Conservation (phyloP, 805 yeast genomes). For the Saturnispora besseyi region DNA sequence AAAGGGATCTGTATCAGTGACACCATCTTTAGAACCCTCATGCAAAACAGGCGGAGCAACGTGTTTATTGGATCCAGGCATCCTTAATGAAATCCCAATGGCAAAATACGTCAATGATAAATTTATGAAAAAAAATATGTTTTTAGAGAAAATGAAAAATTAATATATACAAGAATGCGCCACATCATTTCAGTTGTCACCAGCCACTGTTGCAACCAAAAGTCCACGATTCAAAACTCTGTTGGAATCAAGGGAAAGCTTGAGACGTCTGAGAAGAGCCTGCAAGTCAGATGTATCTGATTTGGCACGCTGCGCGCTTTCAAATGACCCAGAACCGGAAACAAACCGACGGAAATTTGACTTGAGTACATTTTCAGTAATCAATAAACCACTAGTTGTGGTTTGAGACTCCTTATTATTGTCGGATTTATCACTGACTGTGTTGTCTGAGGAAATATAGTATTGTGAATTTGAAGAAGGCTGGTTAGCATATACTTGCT, state of each 20-base stretch:
- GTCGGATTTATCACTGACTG: not conserved
- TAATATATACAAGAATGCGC: slow-evolving; percentile 1
- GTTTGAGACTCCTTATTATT: not conserved
- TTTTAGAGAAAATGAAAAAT: not conserved
- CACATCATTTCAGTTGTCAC: not conserved
- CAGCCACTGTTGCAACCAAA: not conserved
- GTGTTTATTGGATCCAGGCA: not conserved
- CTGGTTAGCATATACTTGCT: not conserved
- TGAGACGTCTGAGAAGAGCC: not conserved
- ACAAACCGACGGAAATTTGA: not conserved
- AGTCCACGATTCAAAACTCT: not conserved
- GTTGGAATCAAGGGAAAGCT: not conserved
- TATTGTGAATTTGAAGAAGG: not conserved
- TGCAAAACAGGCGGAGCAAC: not conserved
- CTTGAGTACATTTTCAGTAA: not conserved
- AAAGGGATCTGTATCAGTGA: not conserved
- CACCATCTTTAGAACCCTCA: not conserved
- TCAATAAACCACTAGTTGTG: not conserved
- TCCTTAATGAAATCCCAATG: not conserved
- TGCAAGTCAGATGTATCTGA: not conserved
- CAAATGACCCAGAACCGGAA: not conserved
- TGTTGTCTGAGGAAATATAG: not conserved
- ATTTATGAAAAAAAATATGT: not conserved
- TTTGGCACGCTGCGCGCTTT: not conserved
- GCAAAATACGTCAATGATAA: not conserved